Evolutionary conservation across 768 basidiomycete species (phyloP).

Genomic region (Pleurotus salmoneostramineus): DNA sequence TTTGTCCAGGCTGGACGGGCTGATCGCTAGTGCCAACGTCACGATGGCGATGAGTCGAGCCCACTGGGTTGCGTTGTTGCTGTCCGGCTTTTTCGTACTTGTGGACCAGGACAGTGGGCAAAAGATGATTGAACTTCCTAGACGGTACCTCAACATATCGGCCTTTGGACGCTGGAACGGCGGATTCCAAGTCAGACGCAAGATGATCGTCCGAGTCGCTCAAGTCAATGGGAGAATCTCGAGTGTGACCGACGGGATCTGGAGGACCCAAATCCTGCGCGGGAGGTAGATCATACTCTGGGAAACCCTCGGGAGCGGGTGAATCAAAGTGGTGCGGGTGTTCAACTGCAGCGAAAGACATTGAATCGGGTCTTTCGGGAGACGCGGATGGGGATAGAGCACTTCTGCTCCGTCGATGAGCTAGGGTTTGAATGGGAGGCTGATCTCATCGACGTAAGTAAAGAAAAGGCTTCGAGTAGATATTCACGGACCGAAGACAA

Average conservation of each 20-base stretch:
- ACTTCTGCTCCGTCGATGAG: background rate
- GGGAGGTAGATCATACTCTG: background rate
- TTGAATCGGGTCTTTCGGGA: background rate
- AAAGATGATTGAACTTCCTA: background rate
- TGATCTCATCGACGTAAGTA: background rate
- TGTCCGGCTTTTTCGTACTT: background rate
- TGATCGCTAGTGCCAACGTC: conserved; percentile 5
- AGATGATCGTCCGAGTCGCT: background rate
- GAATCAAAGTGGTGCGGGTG: background rate
- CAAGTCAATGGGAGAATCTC: background rate
- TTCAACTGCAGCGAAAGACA: background rate
- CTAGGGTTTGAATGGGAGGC: background rate
- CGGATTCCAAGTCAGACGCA: background rate
- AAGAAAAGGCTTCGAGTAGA: background rate
- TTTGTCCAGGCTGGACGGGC: conserved; percentile 49
- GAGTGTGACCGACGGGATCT: background rate
- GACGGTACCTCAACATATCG: background rate
- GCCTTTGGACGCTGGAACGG: background rate
- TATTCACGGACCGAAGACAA: background rate
- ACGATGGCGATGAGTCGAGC: background rate
- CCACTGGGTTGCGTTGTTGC: background rate
- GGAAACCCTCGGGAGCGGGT: background rate
- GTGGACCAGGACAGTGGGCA: conserved; percentile 9
- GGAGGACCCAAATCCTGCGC: background rate
- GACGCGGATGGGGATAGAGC: background rate